phyloP scores from a whole-genome alignment of 805 yeast genomes.

The Ascoidea tarda region DNA sequence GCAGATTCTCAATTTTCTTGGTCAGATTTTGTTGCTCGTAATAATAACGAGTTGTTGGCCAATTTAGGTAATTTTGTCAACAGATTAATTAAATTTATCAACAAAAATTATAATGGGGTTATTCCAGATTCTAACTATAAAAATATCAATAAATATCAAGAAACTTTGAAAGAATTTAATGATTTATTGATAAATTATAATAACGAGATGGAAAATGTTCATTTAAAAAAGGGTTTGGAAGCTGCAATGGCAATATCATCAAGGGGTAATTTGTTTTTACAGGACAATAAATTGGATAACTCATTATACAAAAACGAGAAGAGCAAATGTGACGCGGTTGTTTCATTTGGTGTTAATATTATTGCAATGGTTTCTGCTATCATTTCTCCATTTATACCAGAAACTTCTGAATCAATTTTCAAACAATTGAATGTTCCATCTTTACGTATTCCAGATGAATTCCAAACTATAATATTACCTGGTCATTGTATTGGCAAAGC shows the following conservation, averaged over 20 bases:
- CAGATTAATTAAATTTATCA: conserved; percentile 80
- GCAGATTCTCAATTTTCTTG: conserved; percentile 96
- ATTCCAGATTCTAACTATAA: conserved; percentile 52
- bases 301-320: conserved; percentile 63
- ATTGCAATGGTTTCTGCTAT: conserved; percentile 77
- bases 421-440: conserved; percentile 76
- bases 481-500: conserved; percentile 90
- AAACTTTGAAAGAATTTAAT: conserved; percentile 43
- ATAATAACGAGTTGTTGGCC: conserved; percentile 87
- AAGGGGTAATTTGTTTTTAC: conserved; percentile 90
- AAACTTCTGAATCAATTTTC: conserved; percentile 51
- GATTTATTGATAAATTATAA: conserved; percentile 45
- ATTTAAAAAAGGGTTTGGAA: conserved; percentile 81
- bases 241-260: conserved; percentile 82
- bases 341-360: conserved; percentile 81
- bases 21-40: conserved; percentile 89
- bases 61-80: conserved; percentile 95
- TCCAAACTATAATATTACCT: conserved; percentile 49
- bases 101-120: conserved; percentile 85
- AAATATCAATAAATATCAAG: conserved; percentile 31
- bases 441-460: conserved; percentile 61
- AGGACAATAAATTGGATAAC: conserved; percentile 92
- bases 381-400: conserved; percentile 85
- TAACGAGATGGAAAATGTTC: conserved; percentile 62
- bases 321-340: conserved; percentile 78